Conservation (phyloP, 176 grass and related monocot species). For the Lolium rigidum region DNA sequence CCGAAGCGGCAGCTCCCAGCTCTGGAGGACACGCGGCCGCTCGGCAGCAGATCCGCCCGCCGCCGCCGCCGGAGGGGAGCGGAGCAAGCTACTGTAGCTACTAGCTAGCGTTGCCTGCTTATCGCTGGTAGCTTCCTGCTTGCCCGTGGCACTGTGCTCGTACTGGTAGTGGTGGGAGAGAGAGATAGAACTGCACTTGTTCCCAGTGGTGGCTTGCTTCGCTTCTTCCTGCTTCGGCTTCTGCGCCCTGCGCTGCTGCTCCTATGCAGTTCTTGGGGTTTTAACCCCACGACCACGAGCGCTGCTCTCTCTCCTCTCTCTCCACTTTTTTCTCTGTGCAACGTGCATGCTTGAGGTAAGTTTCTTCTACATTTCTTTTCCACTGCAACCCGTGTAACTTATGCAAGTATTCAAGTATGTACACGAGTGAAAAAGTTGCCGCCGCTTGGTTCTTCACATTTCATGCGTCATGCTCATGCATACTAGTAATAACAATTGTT, state of each 20-base stretch:
- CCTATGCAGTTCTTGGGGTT: slow-evolving; percentile 53
- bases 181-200: background rate
- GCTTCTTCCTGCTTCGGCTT: slow-evolving; percentile 20
- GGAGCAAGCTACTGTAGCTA: background rate
- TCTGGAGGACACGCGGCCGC: background rate
- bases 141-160: slow-evolving; percentile 2
- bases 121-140: background rate
- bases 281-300: slow-evolving; percentile 59
- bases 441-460: slow-evolving; percentile 9
- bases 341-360: slow-evolving; percentile 46
- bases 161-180: background rate
- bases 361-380: slow-evolving; percentile 35
- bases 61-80: background rate
- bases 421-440: slow-evolving; percentile 1
- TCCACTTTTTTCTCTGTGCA: slow-evolving; percentile 29
- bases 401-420: background rate
- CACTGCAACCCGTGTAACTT: background rate
- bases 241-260: slow-evolving; percentile 33
- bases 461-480: background rate
- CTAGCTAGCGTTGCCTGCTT: background rate
- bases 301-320: slow-evolving; percentile 29
- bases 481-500: no score
- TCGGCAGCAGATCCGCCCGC: slow-evolving; percentile 41
- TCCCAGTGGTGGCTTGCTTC: slow-evolving; percentile 10
- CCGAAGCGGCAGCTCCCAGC: background rate